Evolutionary conservation across 1,284 basidiomycete species (phyloP).

Genomic region (Ustilago esculenta): DNA sequence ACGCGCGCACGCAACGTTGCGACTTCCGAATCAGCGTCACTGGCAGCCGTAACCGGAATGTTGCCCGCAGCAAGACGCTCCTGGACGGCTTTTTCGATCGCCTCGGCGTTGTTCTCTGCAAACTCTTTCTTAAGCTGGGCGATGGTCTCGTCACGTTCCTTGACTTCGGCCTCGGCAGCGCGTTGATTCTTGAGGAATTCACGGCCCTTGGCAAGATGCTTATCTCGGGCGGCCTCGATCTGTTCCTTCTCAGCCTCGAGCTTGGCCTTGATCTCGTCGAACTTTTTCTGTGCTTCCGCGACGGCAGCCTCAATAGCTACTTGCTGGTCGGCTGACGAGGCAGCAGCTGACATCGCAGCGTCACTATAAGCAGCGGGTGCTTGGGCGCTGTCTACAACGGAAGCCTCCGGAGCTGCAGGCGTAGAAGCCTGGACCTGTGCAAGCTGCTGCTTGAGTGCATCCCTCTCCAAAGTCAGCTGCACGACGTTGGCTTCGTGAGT

Average conservation of each 20-base stretch:
- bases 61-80: slow-evolving; percentile 28
- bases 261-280: slow-evolving; percentile 48
- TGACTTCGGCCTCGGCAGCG: slow-evolving; percentile 48
- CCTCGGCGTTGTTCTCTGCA: slow-evolving; percentile 47
- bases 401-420: slow-evolving; percentile 29
- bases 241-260: slow-evolving; percentile 42
- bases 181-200: slow-evolving; percentile 45
- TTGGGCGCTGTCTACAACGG: slow-evolving; percentile 29
- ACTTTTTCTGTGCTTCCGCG: slow-evolving; percentile 51
- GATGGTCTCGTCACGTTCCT: slow-evolving; percentile 47
- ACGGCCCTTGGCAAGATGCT: slow-evolving; percentile 48
- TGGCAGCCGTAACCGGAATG: background rate
- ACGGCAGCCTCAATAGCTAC: slow-evolving; percentile 37
- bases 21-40: slow-evolving; percentile 18
- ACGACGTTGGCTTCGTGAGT: slow-evolving; percentile 33
- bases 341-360: slow-evolving; percentile 17
- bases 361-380: slow-evolving; percentile 24
- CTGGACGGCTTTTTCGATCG: slow-evolving; percentile 51
- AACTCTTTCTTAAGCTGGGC: slow-evolving; percentile 48
- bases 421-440: slow-evolving; percentile 38
- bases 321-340: slow-evolving; percentile 18
- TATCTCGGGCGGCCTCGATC: slow-evolving; percentile 26
- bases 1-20: slow-evolving; percentile 42
- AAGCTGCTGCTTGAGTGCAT: slow-evolving; percentile 67
- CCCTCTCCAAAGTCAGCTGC: slow-evolving; percentile 32